Base-by-base conservation (phyloP, 139 green algal genomes). In the Penium margaritaceum region DNA sequence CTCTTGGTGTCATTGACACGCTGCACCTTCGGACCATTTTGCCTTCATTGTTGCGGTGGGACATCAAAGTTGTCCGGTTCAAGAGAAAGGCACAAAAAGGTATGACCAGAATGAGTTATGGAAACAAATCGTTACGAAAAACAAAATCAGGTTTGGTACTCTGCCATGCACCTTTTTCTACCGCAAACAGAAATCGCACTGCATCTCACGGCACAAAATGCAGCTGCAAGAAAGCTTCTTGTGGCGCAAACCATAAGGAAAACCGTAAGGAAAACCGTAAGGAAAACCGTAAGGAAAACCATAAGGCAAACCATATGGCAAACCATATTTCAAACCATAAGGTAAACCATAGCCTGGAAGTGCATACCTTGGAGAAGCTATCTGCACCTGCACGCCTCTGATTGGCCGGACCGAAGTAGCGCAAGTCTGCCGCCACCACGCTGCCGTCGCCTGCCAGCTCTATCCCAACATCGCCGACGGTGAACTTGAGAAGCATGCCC, bases 301-400 rank as follows among this genome's bases (percentile, higher is more conserved):
- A 70, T 15, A 17, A 14, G 51, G 15, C 15, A 72, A 17, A 64
- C 19, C n/a, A 55, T 46, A 67, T 46, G 58, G n/a, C 19, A 64
- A 64, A 64, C 19, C n/a, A 64, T 19, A 67, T 21, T 67, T 67
- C 58, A 67, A 57, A 67, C 21, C n/a, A 66, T 12, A n/a, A 54
- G 12, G 37, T 47, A 27, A 55, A 71, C 9, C 7, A 7, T 7
- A 71, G 37, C 7, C 9, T 66, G 37, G 41, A 71, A 71, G 37
- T 74, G n/a, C n/a, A 27, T 27, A 79, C 72, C 72, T 97, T 97
- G 70, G 77, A 90, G 21, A 88, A 75, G 27, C 63, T 79, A 79
- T 97, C 91, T 14, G 91, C 85, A 0, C 84, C 72, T 1, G 88
- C 89, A 17, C 88, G 74, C 0, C 90, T 80, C 77, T 87, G 79